Evolutionary conservation across 805 yeast genomes (phyloP).

Genomic region (Wickerhamiella dianesei): DNA sequence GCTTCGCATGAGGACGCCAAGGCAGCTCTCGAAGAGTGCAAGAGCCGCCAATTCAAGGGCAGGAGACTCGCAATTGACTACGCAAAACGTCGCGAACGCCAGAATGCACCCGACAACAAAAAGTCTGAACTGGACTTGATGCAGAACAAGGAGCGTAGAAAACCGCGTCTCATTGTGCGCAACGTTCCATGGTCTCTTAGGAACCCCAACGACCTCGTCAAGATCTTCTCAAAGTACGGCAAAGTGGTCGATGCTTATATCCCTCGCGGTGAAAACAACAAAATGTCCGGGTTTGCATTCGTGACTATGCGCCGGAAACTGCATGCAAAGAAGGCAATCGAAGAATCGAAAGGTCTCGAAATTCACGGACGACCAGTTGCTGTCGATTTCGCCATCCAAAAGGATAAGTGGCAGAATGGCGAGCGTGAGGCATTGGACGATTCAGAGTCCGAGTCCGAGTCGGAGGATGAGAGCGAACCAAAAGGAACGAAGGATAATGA

Average conservation of each 20-base stretch:
- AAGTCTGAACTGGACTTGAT: constrained; percentile 1
- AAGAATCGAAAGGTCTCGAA: constrained; percentile 57
- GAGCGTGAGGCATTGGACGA: constrained; percentile 31
- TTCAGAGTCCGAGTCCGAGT: constrained; percentile 23
- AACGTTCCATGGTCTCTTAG: constrained; percentile 95
- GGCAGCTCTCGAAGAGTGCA: constrained; percentile 55
- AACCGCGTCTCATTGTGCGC: constrained; percentile 76
- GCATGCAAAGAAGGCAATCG: constrained; percentile 71
- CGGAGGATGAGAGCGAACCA: constrained; percentile 16
- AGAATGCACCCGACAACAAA: constrained; percentile 12
- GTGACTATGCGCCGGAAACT: constrained; percentile 72
- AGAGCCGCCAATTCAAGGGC: constrained; percentile 51
- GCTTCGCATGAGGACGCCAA: constrained; percentile 71
- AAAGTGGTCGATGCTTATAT: constrained; percentile 78
- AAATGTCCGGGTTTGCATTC: constrained; percentile 89
- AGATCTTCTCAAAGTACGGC: constrained; percentile 63
- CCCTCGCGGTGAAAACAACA: constrained; percentile 78
- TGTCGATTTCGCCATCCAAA: constrained; percentile 86
- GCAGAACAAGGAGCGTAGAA: constrained; percentile 45
- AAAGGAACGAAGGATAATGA: constrained; percentile 13
- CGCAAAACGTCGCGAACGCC: constrained; percentile 85
- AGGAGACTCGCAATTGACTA: constrained; percentile 62
- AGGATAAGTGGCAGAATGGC: constrained; percentile 58
- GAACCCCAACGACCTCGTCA: constrained; percentile 56
- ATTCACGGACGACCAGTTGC: constrained; percentile 86